Evolutionary conservation across 495 filamentous ascomycete species (phyloP), one percentile per base, ranked within the genome.

Genomic region (Melanomma pulvis-pyrius): DNA sequence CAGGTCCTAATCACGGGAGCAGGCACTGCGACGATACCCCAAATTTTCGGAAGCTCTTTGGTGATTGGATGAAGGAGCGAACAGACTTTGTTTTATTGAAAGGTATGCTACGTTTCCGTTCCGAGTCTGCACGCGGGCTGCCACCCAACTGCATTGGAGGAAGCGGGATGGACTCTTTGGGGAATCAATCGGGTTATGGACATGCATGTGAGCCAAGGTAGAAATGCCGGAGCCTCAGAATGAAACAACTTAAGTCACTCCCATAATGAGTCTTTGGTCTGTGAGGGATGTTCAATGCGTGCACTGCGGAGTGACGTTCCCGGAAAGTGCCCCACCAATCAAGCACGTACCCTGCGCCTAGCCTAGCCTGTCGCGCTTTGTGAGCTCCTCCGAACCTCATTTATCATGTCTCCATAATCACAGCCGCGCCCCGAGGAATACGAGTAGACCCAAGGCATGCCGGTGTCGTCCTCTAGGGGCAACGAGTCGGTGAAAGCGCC

Each of bases 401-500:
- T 19, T 19, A 15, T 21, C 50, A 22, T 17, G 22, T 30, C 39
- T 22, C 50, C 39, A 44, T 44, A 15, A 11, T 44, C 5, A 44
- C 39, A 17, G 13, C 9, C 39, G 50, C 28, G 24, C 24, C 19
- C 21, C 19, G 19, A 39, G 25, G 59, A 36, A 17, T 12, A 56
- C 50, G 25, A 52, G n/a, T 17, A 19, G 15, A 30, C 9, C 25
- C 19, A 15, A 63, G 55, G 52, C 53, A 67, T 63, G 59, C 46
- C 22, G 41, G 22, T 41, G 39, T 15, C n/a, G 15, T 19, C 13
- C 21, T 36, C 24, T 54, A 24, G 25, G 48, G 51, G 30, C 26
- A 24, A 11, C 44, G 21, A 63, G 15, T 47, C 65, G 57, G 61
- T 68, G 65, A 71, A 13, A 36, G 32, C 21, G 50, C 28, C 48